A percentile compares a stretch with the other conserved stretches of the same genome.
Evolutionary conservation across 2,329 filamentous ascomycete genomes (phyloP).

Genomic region (Trichoderma polysporum): DNA sequence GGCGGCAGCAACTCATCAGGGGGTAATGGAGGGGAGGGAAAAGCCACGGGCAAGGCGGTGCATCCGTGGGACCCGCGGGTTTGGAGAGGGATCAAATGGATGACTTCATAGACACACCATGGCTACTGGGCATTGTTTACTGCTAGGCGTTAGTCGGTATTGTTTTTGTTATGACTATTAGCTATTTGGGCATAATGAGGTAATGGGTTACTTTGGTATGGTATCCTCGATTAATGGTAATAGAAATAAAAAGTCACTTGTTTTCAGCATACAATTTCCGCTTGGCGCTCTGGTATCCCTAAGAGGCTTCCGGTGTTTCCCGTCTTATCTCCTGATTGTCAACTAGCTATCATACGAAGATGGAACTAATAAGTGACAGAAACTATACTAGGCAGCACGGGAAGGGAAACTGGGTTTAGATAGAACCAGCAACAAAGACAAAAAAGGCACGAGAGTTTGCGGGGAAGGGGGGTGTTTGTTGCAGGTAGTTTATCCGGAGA

Average conservation of each 20-base stretch:
- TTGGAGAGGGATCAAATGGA: background rate
- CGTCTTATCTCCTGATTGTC: constrained; percentile 15
- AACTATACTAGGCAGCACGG: background rate
- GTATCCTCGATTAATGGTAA: too few species aligned
- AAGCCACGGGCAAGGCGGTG: constrained; percentile 9
- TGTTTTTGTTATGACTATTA: background rate
- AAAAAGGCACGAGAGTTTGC: background rate
- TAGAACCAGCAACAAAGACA: background rate
- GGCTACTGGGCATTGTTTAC: constrained; percentile 23
- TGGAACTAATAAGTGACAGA: background rate
- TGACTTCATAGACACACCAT: constrained; percentile 11
- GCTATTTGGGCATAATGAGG: background rate
- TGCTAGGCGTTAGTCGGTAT: too few species aligned
- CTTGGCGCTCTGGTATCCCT: background rate
- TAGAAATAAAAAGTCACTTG: background rate
- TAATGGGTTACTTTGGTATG: background rate
- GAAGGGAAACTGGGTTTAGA: background rate
- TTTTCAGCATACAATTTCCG: too few species aligned
- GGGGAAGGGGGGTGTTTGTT: background rate
- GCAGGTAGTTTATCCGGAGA: constrained; percentile 12
- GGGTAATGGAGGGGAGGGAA: constrained; percentile 1
- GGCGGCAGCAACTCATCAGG: background rate
- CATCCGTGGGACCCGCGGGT: constrained; percentile 13
- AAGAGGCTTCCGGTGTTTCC: constrained; percentile 5
- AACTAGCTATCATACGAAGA: constrained; percentile 8